phyloP scores from a whole-genome alignment of 805 yeast genomes.

The Starmerella scarabaei region DNA sequence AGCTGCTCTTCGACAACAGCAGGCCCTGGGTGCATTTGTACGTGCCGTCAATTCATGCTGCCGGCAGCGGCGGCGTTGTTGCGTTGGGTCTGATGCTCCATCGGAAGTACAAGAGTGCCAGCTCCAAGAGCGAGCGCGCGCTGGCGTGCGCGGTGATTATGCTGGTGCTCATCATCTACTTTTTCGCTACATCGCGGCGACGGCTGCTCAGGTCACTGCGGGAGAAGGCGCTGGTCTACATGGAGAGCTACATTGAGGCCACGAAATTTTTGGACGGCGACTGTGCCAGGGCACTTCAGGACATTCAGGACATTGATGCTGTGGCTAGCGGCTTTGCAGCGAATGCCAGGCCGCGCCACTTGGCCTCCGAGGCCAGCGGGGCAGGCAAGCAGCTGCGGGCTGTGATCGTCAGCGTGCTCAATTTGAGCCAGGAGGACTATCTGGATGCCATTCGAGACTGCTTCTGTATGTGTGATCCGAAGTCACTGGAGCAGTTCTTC shows the following conservation, averaged over 20 bases:
- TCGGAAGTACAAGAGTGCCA: slow-evolving; percentile 15
- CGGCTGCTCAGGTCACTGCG: slow-evolving; percentile 24
- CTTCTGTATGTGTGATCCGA: slow-evolving; percentile 25
- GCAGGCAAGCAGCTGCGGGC: slow-evolving; percentile 27
- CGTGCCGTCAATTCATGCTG: slow-evolving; percentile 21
- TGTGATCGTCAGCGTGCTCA: slow-evolving; percentile 22
- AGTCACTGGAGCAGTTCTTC: slow-evolving; percentile 30
- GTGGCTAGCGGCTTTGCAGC: slow-evolving; percentile 19
- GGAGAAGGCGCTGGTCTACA: slow-evolving; percentile 22
- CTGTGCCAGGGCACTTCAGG: slow-evolving; percentile 19
- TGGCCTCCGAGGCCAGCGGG: not conserved
- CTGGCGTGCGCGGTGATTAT: slow-evolving; percentile 21
- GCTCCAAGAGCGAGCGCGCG: slow-evolving; percentile 5
- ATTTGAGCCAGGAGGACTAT: slow-evolving; percentile 27
- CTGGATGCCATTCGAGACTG: slow-evolving; percentile 23
- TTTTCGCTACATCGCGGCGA: slow-evolving; percentile 27
- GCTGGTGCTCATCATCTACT: slow-evolving; percentile 22
- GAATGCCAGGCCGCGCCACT: not conserved
- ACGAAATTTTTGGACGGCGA: slow-evolving; percentile 24
- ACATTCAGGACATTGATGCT: slow-evolving; percentile 25
- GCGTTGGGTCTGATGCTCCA: slow-evolving; percentile 26
- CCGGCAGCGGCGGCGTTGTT: slow-evolving; percentile 29
- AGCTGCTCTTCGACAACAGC: slow-evolving; percentile 13
- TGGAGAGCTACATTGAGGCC: slow-evolving; percentile 19
- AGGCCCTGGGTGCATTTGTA: slow-evolving; percentile 15